Conservation (phyloP, 169 alveolate genomes). For the Plasmodium relictum region DNA sequence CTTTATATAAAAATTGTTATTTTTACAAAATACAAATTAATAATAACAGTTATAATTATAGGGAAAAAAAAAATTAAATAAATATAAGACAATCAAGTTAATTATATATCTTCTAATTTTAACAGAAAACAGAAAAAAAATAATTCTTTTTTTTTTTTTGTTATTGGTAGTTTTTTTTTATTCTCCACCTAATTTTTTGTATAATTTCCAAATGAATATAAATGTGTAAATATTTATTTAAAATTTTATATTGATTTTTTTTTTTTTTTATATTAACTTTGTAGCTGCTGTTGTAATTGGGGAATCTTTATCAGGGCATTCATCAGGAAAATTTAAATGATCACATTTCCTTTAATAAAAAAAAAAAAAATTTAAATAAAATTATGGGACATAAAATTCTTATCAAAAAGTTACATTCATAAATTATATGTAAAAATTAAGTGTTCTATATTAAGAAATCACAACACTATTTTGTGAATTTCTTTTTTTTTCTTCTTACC, state of each 20-base stretch:
- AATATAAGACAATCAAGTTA: neutral
- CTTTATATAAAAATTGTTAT: neutral
- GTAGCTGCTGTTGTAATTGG: slow-evolving; percentile 75
- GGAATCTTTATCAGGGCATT: slow-evolving; percentile 59
- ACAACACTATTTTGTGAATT: neutral
- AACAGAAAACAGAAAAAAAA: slow-evolving; percentile 27
- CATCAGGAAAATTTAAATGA: slow-evolving; percentile 29
- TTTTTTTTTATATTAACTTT: slow-evolving; percentile 27
- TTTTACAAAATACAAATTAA: neutral
- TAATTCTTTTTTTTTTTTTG: neutral
- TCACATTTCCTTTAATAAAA: slow-evolving; percentile 44
- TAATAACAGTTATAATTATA: neutral
- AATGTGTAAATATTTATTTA: slow-evolving; percentile 1
- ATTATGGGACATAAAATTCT: neutral
- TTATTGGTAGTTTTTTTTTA: slow-evolving; percentile 45
- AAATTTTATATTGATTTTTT: neutral
- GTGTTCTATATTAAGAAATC: slow-evolving; percentile 1
- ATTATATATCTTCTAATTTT: slow-evolving; percentile 7
- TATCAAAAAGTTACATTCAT: neutral
- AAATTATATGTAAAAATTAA: neutral
- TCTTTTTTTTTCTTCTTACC: slow-evolving; percentile 26
- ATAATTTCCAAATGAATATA: neutral
- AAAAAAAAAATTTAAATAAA: slow-evolving; percentile 11
- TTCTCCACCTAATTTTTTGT: slow-evolving; percentile 53
- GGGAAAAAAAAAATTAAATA: neutral